Evolutionary conservation across 129 eudicot species (phyloP).

Genomic region (Kitagawia praeruptora): DNA sequence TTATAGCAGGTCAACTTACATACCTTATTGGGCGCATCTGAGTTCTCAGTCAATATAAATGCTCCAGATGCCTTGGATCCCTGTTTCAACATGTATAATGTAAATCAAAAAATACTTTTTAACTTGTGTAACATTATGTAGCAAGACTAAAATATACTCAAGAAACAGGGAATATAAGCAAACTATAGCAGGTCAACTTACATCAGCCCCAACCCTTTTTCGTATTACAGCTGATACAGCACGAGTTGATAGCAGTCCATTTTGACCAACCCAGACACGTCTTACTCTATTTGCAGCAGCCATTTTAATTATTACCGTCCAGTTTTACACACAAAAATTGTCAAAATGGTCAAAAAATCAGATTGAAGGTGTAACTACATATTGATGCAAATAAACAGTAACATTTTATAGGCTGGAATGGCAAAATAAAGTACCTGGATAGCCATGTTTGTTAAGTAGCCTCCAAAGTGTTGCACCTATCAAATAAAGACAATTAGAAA

Average conservation of each 20-base stretch:
- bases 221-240: constrained; percentile 95
- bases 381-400: background rate
- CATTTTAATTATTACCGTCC: constrained; percentile 86
- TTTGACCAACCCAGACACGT: constrained; percentile 83
- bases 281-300: constrained; percentile 94
- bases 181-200: too few species aligned
- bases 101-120: too few species aligned
- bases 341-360: background rate
- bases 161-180: too few species aligned
- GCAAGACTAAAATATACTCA: too few species aligned
- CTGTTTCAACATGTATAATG: too few species aligned
- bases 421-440: constrained; percentile 50
- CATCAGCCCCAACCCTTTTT: constrained; percentile 57
- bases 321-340: constrained; percentile 15
- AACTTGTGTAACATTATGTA: too few species aligned
- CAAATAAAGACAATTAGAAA: constrained; percentile 12
- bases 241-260: constrained; percentile 33
- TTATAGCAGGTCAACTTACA: too few species aligned
- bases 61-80: too few species aligned
- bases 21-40: too few species aligned
- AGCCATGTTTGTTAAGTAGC: constrained; percentile 79
- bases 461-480: constrained; percentile 89
- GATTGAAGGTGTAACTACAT: background rate
- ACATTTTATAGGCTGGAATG: background rate
- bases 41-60: too few species aligned